A percentile compares a stretch with the other conserved stretches of the same genome.
These are phyloP conservation scores for Eremothecium gossypii DNA, from an alignment of 1,139 yeast species.

Conservation along the genomic window DNA sequence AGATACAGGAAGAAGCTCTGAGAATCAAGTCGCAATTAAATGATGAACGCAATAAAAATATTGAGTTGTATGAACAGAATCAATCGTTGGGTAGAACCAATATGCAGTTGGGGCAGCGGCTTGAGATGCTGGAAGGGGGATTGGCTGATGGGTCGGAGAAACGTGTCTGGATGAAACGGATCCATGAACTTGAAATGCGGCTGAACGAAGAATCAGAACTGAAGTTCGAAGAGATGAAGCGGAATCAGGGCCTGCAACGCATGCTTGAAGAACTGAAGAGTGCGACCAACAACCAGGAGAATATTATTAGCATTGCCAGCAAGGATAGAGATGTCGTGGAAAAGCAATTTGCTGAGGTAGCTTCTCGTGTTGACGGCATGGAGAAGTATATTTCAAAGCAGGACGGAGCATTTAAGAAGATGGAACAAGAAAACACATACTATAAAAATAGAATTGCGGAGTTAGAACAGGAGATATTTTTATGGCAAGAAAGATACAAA, in stretches of 20 bases:
- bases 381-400: slow-evolving; percentile 32
- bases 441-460: slow-evolving; percentile 32
- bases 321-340: slow-evolving; percentile 33
- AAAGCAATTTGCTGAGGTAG: slow-evolving; percentile 25
- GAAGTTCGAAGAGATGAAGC: slow-evolving; percentile 31
- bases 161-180: slow-evolving; percentile 32
- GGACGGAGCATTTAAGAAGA: slow-evolving; percentile 27
- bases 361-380: slow-evolving; percentile 28
- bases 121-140: slow-evolving; percentile 31
- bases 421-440: slow-evolving; percentile 30
- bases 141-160: slow-evolving; percentile 34
- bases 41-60: slow-evolving; percentile 32
- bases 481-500: slow-evolving; percentile 46
- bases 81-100: slow-evolving; percentile 28
- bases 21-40: slow-evolving; percentile 23
- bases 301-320: slow-evolving; percentile 27
- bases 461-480: slow-evolving; percentile 57
- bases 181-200: slow-evolving; percentile 29
- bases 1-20: slow-evolving; percentile 28
- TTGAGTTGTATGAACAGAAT: slow-evolving; percentile 32
- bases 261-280: slow-evolving; percentile 28
- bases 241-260: slow-evolving; percentile 31
- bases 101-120: slow-evolving; percentile 30
- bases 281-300: slow-evolving; percentile 20
- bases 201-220: slow-evolving; percentile 28